phyloP scores from a whole-genome alignment of 2,329 filamentous ascomycete genomes.

The Fusarium lyarnte region DNA sequence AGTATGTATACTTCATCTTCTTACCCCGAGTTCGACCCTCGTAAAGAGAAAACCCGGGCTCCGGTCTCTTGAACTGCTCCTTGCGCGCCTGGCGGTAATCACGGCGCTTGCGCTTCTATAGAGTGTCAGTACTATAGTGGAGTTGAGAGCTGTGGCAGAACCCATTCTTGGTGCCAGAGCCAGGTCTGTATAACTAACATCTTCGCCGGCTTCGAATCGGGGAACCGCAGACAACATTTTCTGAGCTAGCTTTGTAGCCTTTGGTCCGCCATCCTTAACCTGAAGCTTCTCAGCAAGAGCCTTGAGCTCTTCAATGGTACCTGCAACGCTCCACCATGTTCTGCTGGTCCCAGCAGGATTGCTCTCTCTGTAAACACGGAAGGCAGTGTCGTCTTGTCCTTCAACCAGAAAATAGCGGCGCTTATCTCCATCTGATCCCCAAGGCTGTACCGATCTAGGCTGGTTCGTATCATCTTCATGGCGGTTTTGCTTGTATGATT shows the following conservation, averaged over 20 bases:
- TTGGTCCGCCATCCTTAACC: conserved; percentile 79
- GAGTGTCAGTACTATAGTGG: conserved; percentile 26
- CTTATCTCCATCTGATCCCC: conserved; percentile 90
- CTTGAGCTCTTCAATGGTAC: conserved; percentile 86
- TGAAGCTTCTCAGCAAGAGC: conserved; percentile 79
- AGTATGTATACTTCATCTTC: conserved; percentile 95
- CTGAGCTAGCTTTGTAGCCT: conserved; percentile 79
- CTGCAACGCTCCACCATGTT: conserved; percentile 94
- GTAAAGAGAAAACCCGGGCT: conserved; percentile 91
- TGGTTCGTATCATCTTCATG: conserved; percentile 85
- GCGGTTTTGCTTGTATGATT: conserved; percentile 87
- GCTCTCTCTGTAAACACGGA: conserved; percentile 93
- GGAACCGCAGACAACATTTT: conserved; percentile 84
- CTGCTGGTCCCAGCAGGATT: conserved; percentile 79
- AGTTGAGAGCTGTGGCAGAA: neutral
- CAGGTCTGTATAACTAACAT: conserved; percentile 62
- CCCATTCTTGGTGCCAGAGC: neutral
- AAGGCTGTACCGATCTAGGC: conserved; percentile 87
- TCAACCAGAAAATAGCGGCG: conserved; percentile 94
- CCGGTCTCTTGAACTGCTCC: conserved; percentile 86
- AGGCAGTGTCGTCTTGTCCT: conserved; percentile 91
- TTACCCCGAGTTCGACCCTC: conserved; percentile 97
- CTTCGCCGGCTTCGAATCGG: conserved; percentile 91
- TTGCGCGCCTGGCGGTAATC: conserved; percentile 90
- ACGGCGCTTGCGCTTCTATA: conserved; percentile 86